Conservation (phyloP, 192 early-diverging fungal species). For the Mortierella hygrophila region DNA sequence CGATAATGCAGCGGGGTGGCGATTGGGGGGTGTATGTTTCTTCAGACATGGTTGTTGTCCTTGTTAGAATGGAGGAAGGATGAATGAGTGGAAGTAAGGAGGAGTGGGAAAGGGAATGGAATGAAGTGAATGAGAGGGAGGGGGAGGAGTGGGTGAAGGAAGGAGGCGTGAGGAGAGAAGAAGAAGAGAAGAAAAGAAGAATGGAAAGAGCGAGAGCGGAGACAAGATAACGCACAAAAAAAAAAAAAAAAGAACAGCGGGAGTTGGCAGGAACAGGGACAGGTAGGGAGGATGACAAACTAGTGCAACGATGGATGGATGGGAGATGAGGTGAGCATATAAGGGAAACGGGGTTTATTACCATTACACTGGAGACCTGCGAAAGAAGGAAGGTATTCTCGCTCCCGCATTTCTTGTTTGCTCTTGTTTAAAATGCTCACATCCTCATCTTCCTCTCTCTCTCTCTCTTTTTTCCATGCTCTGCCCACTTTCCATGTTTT, state of each 20-base stretch:
- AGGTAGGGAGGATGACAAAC: background rate
- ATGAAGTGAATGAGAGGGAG: background rate
- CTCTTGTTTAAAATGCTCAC: no score
- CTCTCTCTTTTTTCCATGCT: background rate
- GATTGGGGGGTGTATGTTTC: background rate
- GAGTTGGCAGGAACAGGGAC: background rate
- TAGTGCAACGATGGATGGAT: background rate
- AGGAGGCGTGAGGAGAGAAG: background rate
- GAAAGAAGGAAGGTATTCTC: background rate
- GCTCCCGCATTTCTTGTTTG: no score
- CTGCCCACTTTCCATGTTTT: background rate
- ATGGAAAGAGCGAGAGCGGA: background rate
- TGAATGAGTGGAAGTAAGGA: background rate
- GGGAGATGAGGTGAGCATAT: background rate
- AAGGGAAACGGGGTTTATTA: background rate
- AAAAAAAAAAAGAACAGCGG: background rate
- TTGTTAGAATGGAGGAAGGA: background rate
- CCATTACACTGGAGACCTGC: background rate
- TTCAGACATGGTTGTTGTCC: background rate
- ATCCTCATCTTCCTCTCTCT: background rate
- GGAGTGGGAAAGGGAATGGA: background rate
- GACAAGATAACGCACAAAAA: background rate
- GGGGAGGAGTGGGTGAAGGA: background rate
- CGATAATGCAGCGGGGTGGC: constrained; percentile 14
- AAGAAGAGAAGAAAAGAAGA: background rate